Evolutionary conservation across 2,329 filamentous ascomycete species (phyloP), one percentile per base, ranked within the genome.

Genomic region (Trichoderma gracile): DNA sequence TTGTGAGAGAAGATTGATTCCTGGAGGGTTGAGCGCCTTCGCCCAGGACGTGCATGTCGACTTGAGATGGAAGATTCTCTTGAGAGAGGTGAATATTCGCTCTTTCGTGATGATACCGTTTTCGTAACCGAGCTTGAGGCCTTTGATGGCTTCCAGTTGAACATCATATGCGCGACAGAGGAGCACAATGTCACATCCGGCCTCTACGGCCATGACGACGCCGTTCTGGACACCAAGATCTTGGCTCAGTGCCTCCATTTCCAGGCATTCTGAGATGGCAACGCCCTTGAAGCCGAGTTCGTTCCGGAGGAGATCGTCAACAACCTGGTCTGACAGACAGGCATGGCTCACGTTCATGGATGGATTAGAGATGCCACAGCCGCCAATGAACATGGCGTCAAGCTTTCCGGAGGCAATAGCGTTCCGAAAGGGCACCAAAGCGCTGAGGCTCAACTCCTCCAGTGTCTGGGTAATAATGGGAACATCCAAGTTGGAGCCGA

Each of bases 221-320:
- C 95, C 95, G 46, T 95, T 94, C 69, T 94, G 93, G 19, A 99
- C 93, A n/a, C 94, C 94, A 56, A 98, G 95, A 71, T 97, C 96
- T 73, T 96, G 92, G 68, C 92, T 95, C 9, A 98, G 84, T 0
- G 93, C 93, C 73, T 97, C 93, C 94, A 98, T 98, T 75, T 97
- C 94, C 8, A 98, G 79, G 69, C 94, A 98, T 73, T 98, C 94
- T 0, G 93, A 97, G 56, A 98, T 92, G 25, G 95, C 93, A 2
- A 98, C 93, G 1, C 94, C 94, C 56, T 92, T 86, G 71, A 98
- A 98, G 2, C 90, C 90, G 25, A 98, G 84, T 69, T 97, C 93
- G 66, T 90, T 89, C n/a, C 94, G 86, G 3, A 98, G 81, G 23
- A 97, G 79, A 65, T 95, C 92, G 72, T 97, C 91, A 3, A 98